Evolutionary conservation across 2,329 filamentous ascomycete species (phyloP).

Genomic region (Aspergillus viridinutans): DNA sequence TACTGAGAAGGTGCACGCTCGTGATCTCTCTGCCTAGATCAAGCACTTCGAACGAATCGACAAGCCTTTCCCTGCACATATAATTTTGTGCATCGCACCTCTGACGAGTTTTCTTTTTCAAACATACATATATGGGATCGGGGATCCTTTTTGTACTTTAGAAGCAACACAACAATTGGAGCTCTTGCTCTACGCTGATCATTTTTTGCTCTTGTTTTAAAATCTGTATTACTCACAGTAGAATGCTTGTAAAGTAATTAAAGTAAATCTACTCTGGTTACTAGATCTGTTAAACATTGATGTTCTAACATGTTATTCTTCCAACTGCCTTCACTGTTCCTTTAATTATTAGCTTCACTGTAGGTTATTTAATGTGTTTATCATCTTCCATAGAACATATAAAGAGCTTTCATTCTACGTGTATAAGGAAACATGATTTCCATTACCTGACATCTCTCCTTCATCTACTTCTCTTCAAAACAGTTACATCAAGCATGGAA

Average conservation of each 20-base stretch:
- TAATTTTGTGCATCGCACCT: background rate
- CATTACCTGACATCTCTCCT: background rate
- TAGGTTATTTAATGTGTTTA: too few species aligned
- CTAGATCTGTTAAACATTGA: background rate
- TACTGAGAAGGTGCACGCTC: slow-evolving; percentile 30
- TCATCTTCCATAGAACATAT: too few species aligned
- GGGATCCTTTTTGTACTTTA: slow-evolving; percentile 12
- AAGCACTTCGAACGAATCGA: slow-evolving; percentile 3
- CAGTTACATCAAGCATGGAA: background rate
- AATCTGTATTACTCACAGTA: background rate
- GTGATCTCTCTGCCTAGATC: slow-evolving; percentile 24
- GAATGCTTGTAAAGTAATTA: background rate
- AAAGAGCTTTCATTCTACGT: background rate
- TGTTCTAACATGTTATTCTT: background rate
- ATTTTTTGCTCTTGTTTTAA: background rate
- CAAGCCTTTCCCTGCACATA: slow-evolving; percentile 8
- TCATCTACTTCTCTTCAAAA: background rate
- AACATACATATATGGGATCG: slow-evolving; percentile 7
- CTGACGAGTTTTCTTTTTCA: slow-evolving; percentile 6
- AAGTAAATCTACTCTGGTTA: background rate
- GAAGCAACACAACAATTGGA: background rate
- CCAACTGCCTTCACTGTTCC: background rate
- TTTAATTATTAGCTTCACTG: background rate
- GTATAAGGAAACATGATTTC: background rate
- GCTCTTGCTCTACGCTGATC: background rate